Evolutionary conservation across 2,329 filamentous ascomycete genomes (phyloP), one percentile per base, ranked within the genome.

Genomic region (Penicillium sp.): DNA sequence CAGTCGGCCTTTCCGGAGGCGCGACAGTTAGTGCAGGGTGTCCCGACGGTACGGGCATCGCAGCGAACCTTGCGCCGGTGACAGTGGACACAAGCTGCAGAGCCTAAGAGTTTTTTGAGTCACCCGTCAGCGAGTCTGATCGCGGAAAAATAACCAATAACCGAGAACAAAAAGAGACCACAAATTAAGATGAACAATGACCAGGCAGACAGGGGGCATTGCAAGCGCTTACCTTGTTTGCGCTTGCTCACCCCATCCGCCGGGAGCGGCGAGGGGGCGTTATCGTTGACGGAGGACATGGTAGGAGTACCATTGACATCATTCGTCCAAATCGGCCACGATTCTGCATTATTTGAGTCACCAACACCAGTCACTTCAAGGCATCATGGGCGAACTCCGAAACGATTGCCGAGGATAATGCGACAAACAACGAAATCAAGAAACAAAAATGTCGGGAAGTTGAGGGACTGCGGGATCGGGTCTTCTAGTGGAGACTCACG

Each of bases 41-140:
- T 60, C 15, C 79, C 79, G 32, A 77, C 75, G 21, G 71, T 60
- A 52, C 78, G 72, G 42, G 80, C 75, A 65, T 81, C 79, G 58
- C 79, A 81, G 57, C 77, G 76, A 47, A 81, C 75, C 64, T 81
- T 81, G 54, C 79, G 75, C 47, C 75, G 76, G 65, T 81, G 79
- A 50, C 79, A 81, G 56, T 75, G 71, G 39, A 78, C 66, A 56
- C 79, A 81, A 35, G 79, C 79, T 25, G 68, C 74, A n/a, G 72
- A 72, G 49, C 71, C 71, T 74, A 63, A 37, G 34, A 41, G 21
- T 45, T 55, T 58, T 50, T 57, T 59, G 53, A 59, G 55, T 57
- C 56, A 60, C 41, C 40, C 31, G 52, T 64, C 34, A 60, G 53
- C 40, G 13, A 52, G 32, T 16, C 34, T 31, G 32, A 40, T 37